Evolutionary conservation across 768 basidiomycete species (phyloP), one percentile per base, ranked within the genome.

Genomic region (Antrodiella citrinella): DNA sequence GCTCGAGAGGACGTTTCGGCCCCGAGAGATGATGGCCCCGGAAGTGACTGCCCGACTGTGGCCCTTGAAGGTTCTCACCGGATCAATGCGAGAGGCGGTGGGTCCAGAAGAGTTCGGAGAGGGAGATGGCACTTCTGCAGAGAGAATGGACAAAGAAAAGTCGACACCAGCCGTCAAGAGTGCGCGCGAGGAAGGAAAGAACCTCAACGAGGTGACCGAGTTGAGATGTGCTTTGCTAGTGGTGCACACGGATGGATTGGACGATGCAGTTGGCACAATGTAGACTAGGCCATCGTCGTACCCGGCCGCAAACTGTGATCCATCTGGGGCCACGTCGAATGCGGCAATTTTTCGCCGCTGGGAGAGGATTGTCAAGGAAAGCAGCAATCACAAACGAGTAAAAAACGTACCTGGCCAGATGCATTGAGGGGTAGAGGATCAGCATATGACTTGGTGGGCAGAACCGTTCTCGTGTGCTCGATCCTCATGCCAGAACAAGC

Each of bases 131-230:
- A 73, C 71, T 3, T 78, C 74, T 0, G 84, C 80, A 5, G 86
- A 77, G 47, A 84, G 76, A 51, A 93, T 74, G 21, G 77, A 68
- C 2, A 91, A 64, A 0, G 77, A 69, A 56, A 88, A 83, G 62
- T 90, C 86, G 3, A 76, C 76, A 0, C 84, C 80, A 0, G 81
- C 72, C 4, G 85, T 78, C 9, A 93, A 73, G 1, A 90, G 69
- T 13, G 90, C 87, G 38, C 81, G 71, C 10, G 77, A 82, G 0
- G 82, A 86, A 1, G 84, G 84, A 65, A 86, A 84, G 70, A 83
- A 84, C 40, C 69, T 72, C 22, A 84, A 64, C 19, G 73, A 72
- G 2, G 76, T 75, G n/a, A 79, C 69, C 1, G 74, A 73, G 64
- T 77, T 80, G 18, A 76, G 64, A 56, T 83, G 79, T 0, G 72